phyloP scores from a whole-genome alignment of 176 grass and related monocot genomes.

The Eremochloa ophiuroides region DNA sequence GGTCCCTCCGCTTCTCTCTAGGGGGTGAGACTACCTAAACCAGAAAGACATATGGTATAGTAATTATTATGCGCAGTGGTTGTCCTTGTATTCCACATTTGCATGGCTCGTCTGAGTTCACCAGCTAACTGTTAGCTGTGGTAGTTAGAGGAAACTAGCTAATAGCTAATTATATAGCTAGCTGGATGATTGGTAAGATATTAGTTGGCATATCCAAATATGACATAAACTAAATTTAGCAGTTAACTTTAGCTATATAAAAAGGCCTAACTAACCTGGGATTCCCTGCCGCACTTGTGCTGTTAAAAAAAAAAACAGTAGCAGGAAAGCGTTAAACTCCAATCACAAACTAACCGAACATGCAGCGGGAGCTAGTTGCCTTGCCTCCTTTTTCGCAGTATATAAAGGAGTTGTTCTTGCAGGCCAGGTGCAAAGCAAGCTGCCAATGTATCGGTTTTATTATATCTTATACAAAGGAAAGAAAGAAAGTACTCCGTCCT shows the following conservation, averaged over 20 bases:
- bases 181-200: no score
- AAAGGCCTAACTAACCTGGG: neutral
- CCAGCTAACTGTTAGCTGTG: no score
- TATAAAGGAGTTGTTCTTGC: neutral
- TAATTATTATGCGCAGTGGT: no score
- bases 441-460: no score
- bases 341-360: neutral
- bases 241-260: neutral
- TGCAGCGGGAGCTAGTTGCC: neutral
- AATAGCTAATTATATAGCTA: no score
- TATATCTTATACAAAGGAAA: no score
- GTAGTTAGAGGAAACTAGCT: no score
- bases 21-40: neutral
- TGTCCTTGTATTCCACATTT: neutral
- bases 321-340: neutral
- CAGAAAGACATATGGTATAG: no score
- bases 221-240: no score
- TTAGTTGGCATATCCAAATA: no score
- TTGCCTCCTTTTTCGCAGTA: constrained; percentile 14
- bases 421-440: neutral
- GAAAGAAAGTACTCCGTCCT: no score
- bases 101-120: neutral
- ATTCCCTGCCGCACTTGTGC: neutral
- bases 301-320: neutral
- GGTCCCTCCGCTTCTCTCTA: neutral